Base-by-base conservation (phyloP, 495 filamentous ascomycete species). In the Hypoxylon fuscum region DNA sequence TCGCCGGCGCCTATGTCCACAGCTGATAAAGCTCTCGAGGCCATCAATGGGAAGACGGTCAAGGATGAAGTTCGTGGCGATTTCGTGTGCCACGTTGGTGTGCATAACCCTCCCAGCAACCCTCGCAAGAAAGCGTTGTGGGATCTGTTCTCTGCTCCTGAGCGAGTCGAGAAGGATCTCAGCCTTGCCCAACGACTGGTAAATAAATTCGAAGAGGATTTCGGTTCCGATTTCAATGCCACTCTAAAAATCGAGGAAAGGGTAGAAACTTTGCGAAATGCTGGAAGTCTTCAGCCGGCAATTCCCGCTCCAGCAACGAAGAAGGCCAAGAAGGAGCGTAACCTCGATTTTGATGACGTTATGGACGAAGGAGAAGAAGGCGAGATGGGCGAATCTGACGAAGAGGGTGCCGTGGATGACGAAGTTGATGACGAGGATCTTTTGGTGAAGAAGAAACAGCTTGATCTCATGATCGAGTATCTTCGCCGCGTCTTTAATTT, bases 391-490 rank as follows among this genome's bases (percentile, higher is more conserved):
- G 78, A 77, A 14, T 84, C 80, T 17, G 86, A 88, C 32, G 88
- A 90, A 14, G 87, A 93, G 63, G 89, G 89, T 42, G 88, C 90
- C 35, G 85, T 86, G 20, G 86, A 94, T 68, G 92, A 96, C 49
- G 92, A 96, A 53, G 83, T 87, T 22, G 93, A 96, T 65, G 92
- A 95, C 67, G 90, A 93, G 64, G 93, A 96, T 11, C 79, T 96
- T n/a, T 70, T 96, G 29, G 84, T 87, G 17, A 92, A 94, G 79
- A 97, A 97, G 78, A 99, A 99, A 84, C 93, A 91, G 66, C 83
- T 99, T 32, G 95, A 99, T 73, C 77, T 99, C 47, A 83, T 95
- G 73, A 94, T 99, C 31, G 95, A 98, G 74, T 98, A 98, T 72
- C 83, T 98, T 46, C 92, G 95, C 31, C 87, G 95, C 11, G 94